phyloP scores from a whole-genome alignment of 129 eudicot species.

The Lactuca saligna region DNA sequence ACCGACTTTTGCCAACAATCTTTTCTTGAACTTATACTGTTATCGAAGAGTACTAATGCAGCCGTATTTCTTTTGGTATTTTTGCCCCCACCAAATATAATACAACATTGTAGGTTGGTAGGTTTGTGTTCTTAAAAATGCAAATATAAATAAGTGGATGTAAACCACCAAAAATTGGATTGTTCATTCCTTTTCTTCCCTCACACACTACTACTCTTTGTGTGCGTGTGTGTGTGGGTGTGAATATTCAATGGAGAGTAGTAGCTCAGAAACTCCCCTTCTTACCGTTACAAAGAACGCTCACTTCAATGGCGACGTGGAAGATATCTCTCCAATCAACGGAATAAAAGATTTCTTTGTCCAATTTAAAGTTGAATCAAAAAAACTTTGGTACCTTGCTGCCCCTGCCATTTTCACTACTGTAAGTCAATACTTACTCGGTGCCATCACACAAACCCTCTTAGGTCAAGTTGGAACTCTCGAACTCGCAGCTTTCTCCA shows the following conservation, averaged over 20 bases:
- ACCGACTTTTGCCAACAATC: too few species aligned
- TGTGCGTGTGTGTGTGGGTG: not conserved
- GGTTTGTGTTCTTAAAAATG: too few species aligned
- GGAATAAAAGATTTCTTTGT: constrained; percentile 35
- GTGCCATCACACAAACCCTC: constrained; percentile 46
- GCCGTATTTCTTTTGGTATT: too few species aligned
- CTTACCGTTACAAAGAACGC: constrained; percentile 19
- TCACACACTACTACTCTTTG: not conserved
- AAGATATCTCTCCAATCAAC: constrained; percentile 49
- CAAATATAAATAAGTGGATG: too few species aligned
- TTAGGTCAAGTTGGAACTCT: constrained; percentile 44
- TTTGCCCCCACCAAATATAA: too few species aligned
- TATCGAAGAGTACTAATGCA: too few species aligned
- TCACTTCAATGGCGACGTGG: constrained; percentile 41
- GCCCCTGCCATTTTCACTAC: constrained; percentile 54
- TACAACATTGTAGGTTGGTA: too few species aligned
- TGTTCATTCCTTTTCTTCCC: not conserved
- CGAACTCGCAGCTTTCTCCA: constrained; percentile 45
- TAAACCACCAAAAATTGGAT: not conserved
- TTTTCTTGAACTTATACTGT: too few species aligned
- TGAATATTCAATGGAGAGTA: constrained; percentile 20
- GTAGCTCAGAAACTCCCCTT: constrained; percentile 25
- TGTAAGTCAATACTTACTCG: constrained; percentile 52
- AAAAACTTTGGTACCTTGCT: constrained; percentile 49
- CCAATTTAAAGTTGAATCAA: constrained; percentile 48